A percentile compares a stretch with the other conserved stretches of the same genome.
Evolutionary conservation across 2,329 filamentous ascomycete species (phyloP).

Genomic region (Phoma sp.): DNA sequence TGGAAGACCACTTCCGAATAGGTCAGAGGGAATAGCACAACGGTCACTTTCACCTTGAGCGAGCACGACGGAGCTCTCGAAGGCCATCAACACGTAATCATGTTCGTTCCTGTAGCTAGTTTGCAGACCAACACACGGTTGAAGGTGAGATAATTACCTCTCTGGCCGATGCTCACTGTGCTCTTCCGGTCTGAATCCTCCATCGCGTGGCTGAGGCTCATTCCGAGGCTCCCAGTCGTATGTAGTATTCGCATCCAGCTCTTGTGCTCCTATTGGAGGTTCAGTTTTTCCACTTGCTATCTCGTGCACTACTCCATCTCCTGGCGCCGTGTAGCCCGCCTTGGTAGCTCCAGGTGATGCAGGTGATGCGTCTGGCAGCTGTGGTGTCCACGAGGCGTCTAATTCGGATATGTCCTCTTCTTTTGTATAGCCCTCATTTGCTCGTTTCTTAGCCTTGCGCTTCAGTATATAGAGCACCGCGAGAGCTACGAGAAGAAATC

Average conservation of each 20-base stretch:
- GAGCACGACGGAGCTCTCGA: too few species aligned
- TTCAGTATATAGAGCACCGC: slow-evolving; percentile 7
- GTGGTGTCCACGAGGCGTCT: slow-evolving; percentile 1
- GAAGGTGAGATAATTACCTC: background rate
- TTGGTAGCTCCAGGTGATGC: background rate
- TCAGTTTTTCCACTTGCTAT: background rate
- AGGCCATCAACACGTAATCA: background rate
- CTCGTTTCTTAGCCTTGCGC: background rate
- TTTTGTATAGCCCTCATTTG: background rate
- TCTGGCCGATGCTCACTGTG: background rate
- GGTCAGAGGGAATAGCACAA: background rate
- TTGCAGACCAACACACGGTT: background rate
- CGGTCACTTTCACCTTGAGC: too few species aligned
- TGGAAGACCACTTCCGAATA: background rate
- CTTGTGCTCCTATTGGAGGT: background rate
- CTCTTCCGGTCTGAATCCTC: slow-evolving; percentile 6
- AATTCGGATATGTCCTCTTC: slow-evolving; percentile 4
- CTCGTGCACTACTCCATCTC: slow-evolving; percentile 1
- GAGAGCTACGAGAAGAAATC: slow-evolving; percentile 17
- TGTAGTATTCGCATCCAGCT: slow-evolving; percentile 8
- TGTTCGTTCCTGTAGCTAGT: background rate
- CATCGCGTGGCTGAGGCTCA: slow-evolving; percentile 13
- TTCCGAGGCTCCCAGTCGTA: slow-evolving; percentile 16
- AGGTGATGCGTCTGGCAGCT: slow-evolving; percentile 2
- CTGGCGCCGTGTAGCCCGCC: background rate